phyloP scores from a whole-genome alignment of 176 grass and related monocot genomes.

The Aegilops speltoides region DNA sequence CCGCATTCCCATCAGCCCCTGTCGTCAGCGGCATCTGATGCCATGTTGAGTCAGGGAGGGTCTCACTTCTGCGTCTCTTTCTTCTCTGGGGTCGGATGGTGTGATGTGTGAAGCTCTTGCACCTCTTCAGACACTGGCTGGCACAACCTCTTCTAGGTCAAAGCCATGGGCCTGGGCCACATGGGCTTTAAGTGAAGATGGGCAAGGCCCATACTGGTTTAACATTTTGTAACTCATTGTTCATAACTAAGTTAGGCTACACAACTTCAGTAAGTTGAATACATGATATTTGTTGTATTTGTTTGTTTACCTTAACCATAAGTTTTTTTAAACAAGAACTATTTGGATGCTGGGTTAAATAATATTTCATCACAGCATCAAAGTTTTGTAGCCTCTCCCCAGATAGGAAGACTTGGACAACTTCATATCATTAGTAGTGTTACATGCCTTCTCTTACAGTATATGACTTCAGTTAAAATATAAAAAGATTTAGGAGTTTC shows the following conservation, averaged over 20 bases:
- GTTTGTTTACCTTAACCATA: not conserved
- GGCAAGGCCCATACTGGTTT: too few relatives aligned
- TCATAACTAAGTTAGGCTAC: not conserved
- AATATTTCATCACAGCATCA: not conserved
- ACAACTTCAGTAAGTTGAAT: slow-evolving; percentile 16
- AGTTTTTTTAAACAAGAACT: not conserved
- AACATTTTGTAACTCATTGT: not conserved
- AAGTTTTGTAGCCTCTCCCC: not conserved
- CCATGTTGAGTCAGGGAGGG: too few relatives aligned
- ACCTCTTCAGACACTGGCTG: too few relatives aligned
- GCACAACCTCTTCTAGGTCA: too few relatives aligned
- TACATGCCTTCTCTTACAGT: not conserved
- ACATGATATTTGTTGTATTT: not conserved
- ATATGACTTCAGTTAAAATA: not conserved
- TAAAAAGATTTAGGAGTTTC: not conserved
- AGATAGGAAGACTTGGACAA: not conserved
- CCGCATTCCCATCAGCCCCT: too few relatives aligned
- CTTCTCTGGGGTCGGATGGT: too few relatives aligned
- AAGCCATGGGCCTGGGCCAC: too few relatives aligned
- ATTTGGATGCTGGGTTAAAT: not conserved
- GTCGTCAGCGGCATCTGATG: too few relatives aligned
- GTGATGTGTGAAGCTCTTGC: too few relatives aligned
- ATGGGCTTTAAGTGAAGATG: too few relatives aligned
- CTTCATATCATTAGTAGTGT: slow-evolving; percentile 15
- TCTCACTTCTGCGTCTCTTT: too few relatives aligned